Conservation (phyloP, 2,329 filamentous ascomycete genomes). For the Atkinsonella texensis region DNA sequence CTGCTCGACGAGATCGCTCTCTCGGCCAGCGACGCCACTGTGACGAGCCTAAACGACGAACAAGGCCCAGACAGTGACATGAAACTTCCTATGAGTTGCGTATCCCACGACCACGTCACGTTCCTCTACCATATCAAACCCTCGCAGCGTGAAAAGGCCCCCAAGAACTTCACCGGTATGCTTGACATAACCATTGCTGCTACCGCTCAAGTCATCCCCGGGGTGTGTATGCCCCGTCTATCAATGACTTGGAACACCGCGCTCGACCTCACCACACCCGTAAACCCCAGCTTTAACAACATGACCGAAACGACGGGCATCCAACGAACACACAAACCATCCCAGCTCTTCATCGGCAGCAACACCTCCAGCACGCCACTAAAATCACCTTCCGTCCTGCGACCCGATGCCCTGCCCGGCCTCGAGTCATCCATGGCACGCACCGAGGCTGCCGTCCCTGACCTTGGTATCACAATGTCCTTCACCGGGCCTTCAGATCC, state of each 20-base stretch:
- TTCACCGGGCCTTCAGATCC: conserved; percentile 48
- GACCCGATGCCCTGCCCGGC: conserved; percentile 47
- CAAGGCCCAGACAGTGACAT: conserved; percentile 24
- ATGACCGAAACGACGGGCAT: conserved; percentile 39
- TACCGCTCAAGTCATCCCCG: conserved; percentile 42
- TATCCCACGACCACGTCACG: conserved; percentile 63
- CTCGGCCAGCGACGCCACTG: conserved; percentile 41
- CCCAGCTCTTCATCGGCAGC: conserved; percentile 49
- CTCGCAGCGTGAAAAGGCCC: conserved; percentile 30
- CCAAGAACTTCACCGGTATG: conserved; percentile 35
- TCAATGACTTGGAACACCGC: conserved; percentile 56
- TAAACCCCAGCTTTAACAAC: conserved; percentile 50
- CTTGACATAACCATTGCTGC: conserved; percentile 50
- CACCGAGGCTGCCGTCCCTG: conserved; percentile 36
- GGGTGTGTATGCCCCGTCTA: conserved; percentile 47
- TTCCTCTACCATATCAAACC: conserved; percentile 58
- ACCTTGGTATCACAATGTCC: conserved; percentile 64
- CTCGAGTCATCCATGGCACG: conserved; percentile 41
- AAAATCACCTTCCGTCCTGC: conserved; percentile 42
- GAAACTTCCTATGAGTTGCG: conserved; percentile 46
- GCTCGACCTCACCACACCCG: conserved; percentile 55
- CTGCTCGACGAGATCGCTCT: conserved; percentile 47
- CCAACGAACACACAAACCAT: conserved; percentile 48
- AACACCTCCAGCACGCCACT: conserved; percentile 42
- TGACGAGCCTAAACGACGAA: conserved; percentile 43